These are phyloP conservation scores for Pestalotiopsis sp. DNA, from an alignment of 2,329 filamentous ascomycete genomes.

Conservation along the genomic window DNA sequence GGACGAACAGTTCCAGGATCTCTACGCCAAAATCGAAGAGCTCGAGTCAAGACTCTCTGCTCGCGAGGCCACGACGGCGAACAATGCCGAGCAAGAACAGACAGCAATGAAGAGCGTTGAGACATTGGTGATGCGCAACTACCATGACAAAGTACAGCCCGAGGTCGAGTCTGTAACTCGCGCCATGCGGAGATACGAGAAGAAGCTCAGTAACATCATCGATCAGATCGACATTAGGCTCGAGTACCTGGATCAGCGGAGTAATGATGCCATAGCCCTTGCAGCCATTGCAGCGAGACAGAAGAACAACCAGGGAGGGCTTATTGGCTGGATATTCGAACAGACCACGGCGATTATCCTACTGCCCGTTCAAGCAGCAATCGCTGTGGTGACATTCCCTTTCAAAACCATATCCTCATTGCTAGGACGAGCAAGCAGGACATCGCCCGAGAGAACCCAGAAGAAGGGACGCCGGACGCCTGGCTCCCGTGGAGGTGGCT, in stretches of 20 bases:
- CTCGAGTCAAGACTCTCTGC: conserved; percentile 63
- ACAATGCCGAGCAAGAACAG: conserved; percentile 24
- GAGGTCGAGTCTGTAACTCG: conserved; percentile 81
- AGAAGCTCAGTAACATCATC: conserved; percentile 75
- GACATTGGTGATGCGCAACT: conserved; percentile 22
- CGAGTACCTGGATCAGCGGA: conserved; percentile 67
- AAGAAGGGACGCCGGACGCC: conserved; percentile 23
- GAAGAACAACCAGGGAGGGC: conserved; percentile 38
- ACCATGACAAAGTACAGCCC: conserved; percentile 22
- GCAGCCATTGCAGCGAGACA: conserved; percentile 72
- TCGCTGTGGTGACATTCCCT: conserved; percentile 45
- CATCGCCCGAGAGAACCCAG: conserved; percentile 30
- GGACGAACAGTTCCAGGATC: conserved; percentile 51
- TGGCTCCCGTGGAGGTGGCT: conserved; percentile 19
- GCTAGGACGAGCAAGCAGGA: conserved; percentile 32
- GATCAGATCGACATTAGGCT: conserved; percentile 78
- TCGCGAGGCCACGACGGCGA: conserved; percentile 26
- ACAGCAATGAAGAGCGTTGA: conserved; percentile 20
- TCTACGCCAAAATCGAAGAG: conserved; percentile 68
- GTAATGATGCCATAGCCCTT: conserved; percentile 80
- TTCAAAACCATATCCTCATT: conserved; percentile 40
- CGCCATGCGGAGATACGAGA: conserved; percentile 89
- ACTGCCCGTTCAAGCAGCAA: conserved; percentile 43
- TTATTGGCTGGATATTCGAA: conserved; percentile 41
- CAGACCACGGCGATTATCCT: conserved; percentile 36